Evolutionary conservation across 1,139 yeast species (phyloP).

Genomic region (Yamadazyma atlantica): DNA sequence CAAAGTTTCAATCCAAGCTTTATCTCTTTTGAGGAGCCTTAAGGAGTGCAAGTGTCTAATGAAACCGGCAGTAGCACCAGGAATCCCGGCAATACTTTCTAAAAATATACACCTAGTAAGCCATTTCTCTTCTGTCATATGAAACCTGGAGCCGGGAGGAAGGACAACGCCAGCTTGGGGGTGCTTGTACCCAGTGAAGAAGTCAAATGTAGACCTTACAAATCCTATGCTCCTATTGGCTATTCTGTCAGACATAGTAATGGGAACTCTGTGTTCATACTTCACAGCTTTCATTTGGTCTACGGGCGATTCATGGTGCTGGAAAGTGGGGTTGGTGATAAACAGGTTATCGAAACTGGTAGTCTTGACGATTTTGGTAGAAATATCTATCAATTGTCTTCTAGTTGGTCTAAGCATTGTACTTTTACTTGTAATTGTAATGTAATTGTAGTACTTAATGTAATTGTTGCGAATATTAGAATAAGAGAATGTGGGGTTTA

Average conservation of each 20-base stretch:
- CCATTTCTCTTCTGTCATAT: conserved; percentile 68
- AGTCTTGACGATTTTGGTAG: conserved; percentile 29
- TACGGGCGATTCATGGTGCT: conserved; percentile 52
- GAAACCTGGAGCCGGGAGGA: conserved; percentile 42
- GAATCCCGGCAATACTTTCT: conserved; percentile 77
- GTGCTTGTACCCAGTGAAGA: conserved; percentile 60
- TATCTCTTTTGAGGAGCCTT: conserved; percentile 61
- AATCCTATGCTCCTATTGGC: conserved; percentile 48
- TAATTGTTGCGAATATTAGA: no score
- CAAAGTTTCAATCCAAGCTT: conserved; percentile 75
- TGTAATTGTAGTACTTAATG: no score
- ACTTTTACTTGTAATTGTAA: no score
- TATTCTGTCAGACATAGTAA: conserved; percentile 47
- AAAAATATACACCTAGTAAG: conserved; percentile 64
- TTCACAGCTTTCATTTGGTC: conserved; percentile 48
- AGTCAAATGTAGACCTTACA: conserved; percentile 55
- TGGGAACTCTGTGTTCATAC: conserved; percentile 55
- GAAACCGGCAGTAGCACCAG: conserved; percentile 76
- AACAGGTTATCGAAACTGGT: conserved; percentile 28
- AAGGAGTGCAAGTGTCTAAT: conserved; percentile 64
- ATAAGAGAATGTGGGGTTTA: no score
- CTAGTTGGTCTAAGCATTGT: conserved; percentile 1
- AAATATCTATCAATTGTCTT: conserved; percentile 19
- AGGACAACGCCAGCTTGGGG: conserved; percentile 22
- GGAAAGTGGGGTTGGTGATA: conserved; percentile 50